Base-by-base conservation (phyloP, 1,284 basidiomycete species). In the Calocybe gambosa region DNA sequence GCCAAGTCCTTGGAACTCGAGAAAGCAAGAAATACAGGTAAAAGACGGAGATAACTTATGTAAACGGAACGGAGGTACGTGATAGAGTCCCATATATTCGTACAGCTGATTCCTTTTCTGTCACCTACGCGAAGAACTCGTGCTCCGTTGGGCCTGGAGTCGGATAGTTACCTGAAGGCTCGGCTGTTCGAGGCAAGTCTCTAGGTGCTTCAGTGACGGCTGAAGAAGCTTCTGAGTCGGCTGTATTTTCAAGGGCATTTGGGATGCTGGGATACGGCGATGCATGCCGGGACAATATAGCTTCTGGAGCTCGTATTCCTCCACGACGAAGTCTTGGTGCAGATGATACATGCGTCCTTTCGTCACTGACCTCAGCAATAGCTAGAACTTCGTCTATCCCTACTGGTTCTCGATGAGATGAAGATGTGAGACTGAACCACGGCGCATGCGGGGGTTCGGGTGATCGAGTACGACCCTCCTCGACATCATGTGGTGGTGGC, bases 261-360 rank as follows among this genome's bases (percentile, higher is more conserved):
- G 29, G 12, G n/a, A 42, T 23, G 5, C 38, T n/a, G 15, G 31
- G 52, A 42, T 60, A 43, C 33, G 71, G 67, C 18, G 74, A 71
- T 23, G 65, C 59, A 52, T 69, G 68, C n/a, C 71, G 68, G 21
- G 73, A 63, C 5, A 77, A 55, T 50, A 82, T 60, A 1, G 73
- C 72, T 56, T 85, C 82, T 0, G 80, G 78, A 3, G 78, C 73
- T 13, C 74, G 72, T 7, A 83, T 54, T 1, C 79, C 76, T 19
- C 80, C 79, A 5, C 80, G 73, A 44, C 82, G 74, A 35, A 82
- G 62, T 42, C 80, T 71, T 12, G 78, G 78, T 10, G 58, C 54
- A 43, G 60, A 50, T 12, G 47, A 41, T 10, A 35, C 34, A 43
- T 45, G 47, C 35, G 46, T 52, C 33, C 57, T 52, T 43, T 62